phyloP scores from a whole-genome alignment of 352 stramenopile species.

The Globisporangium canariense region DNA sequence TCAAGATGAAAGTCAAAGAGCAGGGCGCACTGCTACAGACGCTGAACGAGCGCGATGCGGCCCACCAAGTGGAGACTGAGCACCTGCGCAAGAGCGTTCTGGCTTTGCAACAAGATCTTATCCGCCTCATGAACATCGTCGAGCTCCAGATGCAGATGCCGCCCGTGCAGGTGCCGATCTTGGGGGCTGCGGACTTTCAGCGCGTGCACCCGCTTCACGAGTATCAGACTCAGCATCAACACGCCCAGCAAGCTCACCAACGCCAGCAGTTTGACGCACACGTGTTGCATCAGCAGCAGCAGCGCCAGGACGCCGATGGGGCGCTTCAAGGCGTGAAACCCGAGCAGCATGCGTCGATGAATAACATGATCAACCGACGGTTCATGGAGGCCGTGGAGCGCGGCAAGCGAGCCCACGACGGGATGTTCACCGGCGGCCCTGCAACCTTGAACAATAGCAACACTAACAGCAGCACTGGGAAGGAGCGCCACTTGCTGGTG shows the following conservation, averaged over 20 bases:
- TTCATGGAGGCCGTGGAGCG: conserved; percentile 16
- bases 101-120: conserved; percentile 66
- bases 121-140: conserved; percentile 73
- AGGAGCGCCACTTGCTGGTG: conserved; percentile 29
- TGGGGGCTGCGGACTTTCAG: neutral
- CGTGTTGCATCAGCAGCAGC: neutral
- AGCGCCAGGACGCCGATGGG: neutral
- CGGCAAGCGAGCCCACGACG: conserved; percentile 10
- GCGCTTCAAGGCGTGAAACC: neutral
- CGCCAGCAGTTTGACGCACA: neutral
- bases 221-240: neutral
- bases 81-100: conserved; percentile 62
- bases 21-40: conserved; percentile 31
- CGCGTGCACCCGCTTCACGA: neutral
- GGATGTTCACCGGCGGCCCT: neutral
- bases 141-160: conserved; percentile 78
- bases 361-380: conserved; percentile 23
- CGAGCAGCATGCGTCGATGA: neutral
- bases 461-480: neutral
- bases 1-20: conserved; percentile 24
- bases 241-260: neutral
- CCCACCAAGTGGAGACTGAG: conserved; percentile 36
- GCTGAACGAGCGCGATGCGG: conserved; percentile 31
- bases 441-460: neutral
- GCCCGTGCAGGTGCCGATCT: conserved; percentile 20